Evolutionary conservation across 2,329 filamentous ascomycete genomes (phyloP).

Genomic region (Fusarium nodosum): DNA sequence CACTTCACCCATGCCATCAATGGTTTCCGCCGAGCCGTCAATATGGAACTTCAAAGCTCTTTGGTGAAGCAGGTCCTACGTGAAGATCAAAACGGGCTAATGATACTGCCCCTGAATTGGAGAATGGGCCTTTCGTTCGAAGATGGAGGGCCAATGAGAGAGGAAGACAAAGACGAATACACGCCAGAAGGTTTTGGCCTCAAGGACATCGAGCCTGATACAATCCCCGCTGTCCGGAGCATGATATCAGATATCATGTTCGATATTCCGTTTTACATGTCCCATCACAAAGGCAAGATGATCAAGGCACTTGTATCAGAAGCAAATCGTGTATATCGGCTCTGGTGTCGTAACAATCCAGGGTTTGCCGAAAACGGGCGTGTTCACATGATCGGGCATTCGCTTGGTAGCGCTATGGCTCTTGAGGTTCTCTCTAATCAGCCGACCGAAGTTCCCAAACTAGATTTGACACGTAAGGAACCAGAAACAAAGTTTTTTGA

Average conservation of each 20-base stretch:
- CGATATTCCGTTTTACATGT: slow-evolving; percentile 98
- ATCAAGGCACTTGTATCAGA: slow-evolving; percentile 88
- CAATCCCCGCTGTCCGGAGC: slow-evolving; percentile 90
- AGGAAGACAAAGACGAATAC: slow-evolving; percentile 66
- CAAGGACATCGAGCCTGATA: slow-evolving; percentile 91
- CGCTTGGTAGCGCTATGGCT: slow-evolving; percentile 93
- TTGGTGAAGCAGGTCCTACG: slow-evolving; percentile 82
- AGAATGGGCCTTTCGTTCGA: slow-evolving; percentile 89
- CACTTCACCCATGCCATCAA: slow-evolving; percentile 98
- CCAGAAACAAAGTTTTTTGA: slow-evolving; percentile 77
- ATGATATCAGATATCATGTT: slow-evolving; percentile 98
- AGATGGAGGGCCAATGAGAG: slow-evolving; percentile 75
- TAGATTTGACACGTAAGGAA: slow-evolving; percentile 59
- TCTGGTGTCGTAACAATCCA: slow-evolving; percentile 96
- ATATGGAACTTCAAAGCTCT: slow-evolving; percentile 82
- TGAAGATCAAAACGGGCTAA: slow-evolving; percentile 85
- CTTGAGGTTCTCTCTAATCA: slow-evolving; percentile 92
- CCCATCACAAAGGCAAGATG: slow-evolving; percentile 96
- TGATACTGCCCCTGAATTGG: slow-evolving; percentile 97
- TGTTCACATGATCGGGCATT: slow-evolving; percentile 94
- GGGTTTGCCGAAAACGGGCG: slow-evolving; percentile 84
- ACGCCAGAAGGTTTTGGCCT: slow-evolving; percentile 72
- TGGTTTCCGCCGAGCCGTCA: slow-evolving; percentile 85
- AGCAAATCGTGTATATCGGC: slow-evolving; percentile 93
- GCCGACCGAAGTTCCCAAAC: slow-evolving; percentile 75